These are phyloP conservation scores for Brassica incana DNA, from an alignment of 345 rosid genomes.

Conservation along the genomic window DNA sequence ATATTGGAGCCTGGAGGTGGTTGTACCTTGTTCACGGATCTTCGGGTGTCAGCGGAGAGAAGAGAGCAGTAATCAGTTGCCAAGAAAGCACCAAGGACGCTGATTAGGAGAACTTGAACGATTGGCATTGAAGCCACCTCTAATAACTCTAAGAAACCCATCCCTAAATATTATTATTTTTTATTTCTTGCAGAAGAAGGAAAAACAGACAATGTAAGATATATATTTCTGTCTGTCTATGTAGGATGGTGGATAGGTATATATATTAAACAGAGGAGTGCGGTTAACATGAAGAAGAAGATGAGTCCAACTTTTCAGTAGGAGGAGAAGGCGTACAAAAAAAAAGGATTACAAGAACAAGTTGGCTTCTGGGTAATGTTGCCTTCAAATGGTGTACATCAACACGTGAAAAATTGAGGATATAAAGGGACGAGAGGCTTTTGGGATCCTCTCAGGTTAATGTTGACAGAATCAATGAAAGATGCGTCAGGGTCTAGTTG, in stretches of 20 bases:
- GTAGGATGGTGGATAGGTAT: not conserved
- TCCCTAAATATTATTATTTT: constrained; percentile 24
- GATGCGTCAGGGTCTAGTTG: constrained; percentile 7
- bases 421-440: constrained; percentile 19
- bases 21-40: constrained; percentile 75
- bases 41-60: constrained; percentile 61
- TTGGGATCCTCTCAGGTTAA: constrained; percentile 30
- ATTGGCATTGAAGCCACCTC: constrained; percentile 90
- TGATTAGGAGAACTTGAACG: constrained; percentile 70
- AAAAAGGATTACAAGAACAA: constrained; percentile 15
- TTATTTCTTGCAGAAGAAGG: constrained; percentile 23
- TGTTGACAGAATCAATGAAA: constrained; percentile 34
- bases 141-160: constrained; percentile 90
- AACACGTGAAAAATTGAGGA: not conserved
- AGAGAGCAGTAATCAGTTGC: constrained; percentile 71
- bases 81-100: constrained; percentile 80
- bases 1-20: not conserved
- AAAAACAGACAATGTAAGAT: constrained; percentile 13
- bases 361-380: constrained; percentile 28
- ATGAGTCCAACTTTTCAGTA: constrained; percentile 30
- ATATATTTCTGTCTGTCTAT: not conserved
- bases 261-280: constrained; percentile 13
- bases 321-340: constrained; percentile 16
- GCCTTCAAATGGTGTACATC: constrained; percentile 8
- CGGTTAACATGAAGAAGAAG: constrained; percentile 16